phyloP scores from a whole-genome alignment of 2,329 filamentous ascomycete species.

The Aspergillus amoenus region DNA sequence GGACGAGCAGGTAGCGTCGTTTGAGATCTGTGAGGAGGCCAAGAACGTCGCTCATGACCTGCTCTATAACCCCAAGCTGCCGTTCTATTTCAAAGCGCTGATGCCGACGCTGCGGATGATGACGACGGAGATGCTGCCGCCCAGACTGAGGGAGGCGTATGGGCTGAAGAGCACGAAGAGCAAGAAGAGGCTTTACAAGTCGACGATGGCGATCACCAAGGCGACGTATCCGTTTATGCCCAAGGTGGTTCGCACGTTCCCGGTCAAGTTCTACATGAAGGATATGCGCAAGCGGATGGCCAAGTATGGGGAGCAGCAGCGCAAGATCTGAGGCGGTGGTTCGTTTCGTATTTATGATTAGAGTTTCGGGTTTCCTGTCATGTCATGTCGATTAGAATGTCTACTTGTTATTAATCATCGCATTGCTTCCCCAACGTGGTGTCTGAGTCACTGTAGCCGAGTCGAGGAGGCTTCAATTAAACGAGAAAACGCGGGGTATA shows the following conservation, averaged over 20 bases:
- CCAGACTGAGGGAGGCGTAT: constrained; percentile 32
- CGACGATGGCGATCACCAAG: constrained; percentile 32
- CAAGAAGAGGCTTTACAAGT: constrained; percentile 29
- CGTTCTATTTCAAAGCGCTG: constrained; percentile 23
- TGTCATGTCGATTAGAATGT: neutral
- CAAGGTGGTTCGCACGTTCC: constrained; percentile 29
- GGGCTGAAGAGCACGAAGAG: constrained; percentile 29
- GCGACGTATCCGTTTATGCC: constrained; percentile 36
- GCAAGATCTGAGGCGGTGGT: neutral
- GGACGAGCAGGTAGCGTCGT: constrained; percentile 34
- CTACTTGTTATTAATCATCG: neutral
- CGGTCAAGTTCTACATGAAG: constrained; percentile 32
- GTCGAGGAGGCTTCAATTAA: no score
- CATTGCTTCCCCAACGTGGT: neutral
- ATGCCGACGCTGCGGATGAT: constrained; percentile 30
- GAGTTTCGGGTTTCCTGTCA: neutral
- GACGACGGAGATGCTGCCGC: constrained; percentile 37
- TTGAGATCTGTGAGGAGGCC: constrained; percentile 34
- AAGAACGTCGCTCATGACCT: constrained; percentile 28
- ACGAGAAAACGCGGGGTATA: no score
- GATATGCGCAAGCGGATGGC: constrained; percentile 23
- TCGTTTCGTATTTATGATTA: no score
- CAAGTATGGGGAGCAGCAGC: constrained; percentile 4
- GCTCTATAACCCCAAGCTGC: constrained; percentile 28
- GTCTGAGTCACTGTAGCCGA: no score